Evolutionary conservation across 805 yeast genomes (phyloP), one percentile per base, ranked within the genome.

Genomic region (Grigorovia humatica): DNA sequence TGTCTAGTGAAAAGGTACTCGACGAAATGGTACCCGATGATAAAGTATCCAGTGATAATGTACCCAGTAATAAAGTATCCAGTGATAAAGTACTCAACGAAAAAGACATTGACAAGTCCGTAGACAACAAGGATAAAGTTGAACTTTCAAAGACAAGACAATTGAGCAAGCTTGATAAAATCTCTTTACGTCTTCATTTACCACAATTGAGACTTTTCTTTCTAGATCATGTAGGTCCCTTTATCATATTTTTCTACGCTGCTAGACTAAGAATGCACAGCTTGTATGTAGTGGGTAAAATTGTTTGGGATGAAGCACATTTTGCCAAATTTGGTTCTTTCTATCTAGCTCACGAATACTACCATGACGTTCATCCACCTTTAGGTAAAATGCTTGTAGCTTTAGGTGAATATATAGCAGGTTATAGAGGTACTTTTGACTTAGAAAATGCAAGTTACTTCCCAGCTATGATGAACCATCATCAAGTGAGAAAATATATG

Each of bases 251-350:
- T 0, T 53, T 76, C 1, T 56, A 83, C 18, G 82, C 93, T 9
- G 85, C 90, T 60, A 77, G 76, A 55, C 76, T 88, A 44, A 79
- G 98, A 59, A 79, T 89, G 67, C 82, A 86, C 71, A 74, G 77
- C 55, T 84, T 91, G 58, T 85, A 86, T 51, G 73, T 77, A 52
- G 85, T 88, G 55, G 74, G 78, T 52, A 74, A 77, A 51, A 97
- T 93, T 32, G 93, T 93, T 47, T 90, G 97, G 97, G 97, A 89
- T 70, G 97, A 89, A 67, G 97, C 96, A 43, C 96, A 90, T 72
- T 91, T 91, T 68, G 99, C 97, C 49, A 93, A 91, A 67, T 91
- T 91, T 67, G 98, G 97, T 35, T 83, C 96, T 12, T 84, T 88
- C 67, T 91, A 91, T 69, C 74, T 91, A 55, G 82, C 79, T 60